A percentile compares a stretch with the other conserved stretches of the same genome.
phyloP scores from a whole-genome alignment of 2,329 filamentous ascomycete species.

The Conoideocrella luteorostrata region DNA sequence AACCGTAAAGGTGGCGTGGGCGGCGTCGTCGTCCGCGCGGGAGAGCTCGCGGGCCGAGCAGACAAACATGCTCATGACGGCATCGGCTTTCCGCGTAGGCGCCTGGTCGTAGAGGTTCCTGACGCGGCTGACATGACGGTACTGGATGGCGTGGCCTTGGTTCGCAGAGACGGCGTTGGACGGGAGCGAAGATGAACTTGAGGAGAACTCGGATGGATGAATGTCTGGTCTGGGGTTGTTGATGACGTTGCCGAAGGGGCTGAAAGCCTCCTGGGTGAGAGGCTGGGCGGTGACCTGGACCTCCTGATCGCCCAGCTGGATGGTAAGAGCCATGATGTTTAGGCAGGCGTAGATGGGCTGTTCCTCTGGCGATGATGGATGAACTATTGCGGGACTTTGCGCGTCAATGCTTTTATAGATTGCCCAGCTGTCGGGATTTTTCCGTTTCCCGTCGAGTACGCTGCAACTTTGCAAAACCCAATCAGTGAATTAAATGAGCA shows the following conservation, averaged over 20 bases:
- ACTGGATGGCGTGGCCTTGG: slow-evolving; percentile 85
- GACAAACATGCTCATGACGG: slow-evolving; percentile 83
- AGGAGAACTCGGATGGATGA: slow-evolving; percentile 40
- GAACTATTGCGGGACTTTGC: no score
- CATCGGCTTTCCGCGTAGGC: slow-evolving; percentile 45
- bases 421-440: no score
- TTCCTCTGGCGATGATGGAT: no score
- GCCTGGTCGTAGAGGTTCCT: slow-evolving; percentile 63
- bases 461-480: no score
- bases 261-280: slow-evolving; percentile 65
- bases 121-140: slow-evolving; percentile 70
- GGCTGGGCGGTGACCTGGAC: slow-evolving; percentile 49
- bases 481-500: no score
- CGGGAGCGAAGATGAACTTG: slow-evolving; percentile 30
- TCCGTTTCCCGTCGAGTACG: no score
- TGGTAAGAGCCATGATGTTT: slow-evolving; percentile 20
- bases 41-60: slow-evolving; percentile 45
- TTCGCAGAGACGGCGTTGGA: slow-evolving; percentile 59
- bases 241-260: slow-evolving; percentile 77
- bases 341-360: no score
- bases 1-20: slow-evolving; percentile 46
- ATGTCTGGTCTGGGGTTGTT: slow-evolving; percentile 60
- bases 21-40: slow-evolving; percentile 7
- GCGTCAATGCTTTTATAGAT: no score
- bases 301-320: slow-evolving; percentile 17